These are phyloP conservation scores for Suillus occidentalis DNA, from an alignment of 768 basidiomycete species.

Conservation along the genomic window DNA sequence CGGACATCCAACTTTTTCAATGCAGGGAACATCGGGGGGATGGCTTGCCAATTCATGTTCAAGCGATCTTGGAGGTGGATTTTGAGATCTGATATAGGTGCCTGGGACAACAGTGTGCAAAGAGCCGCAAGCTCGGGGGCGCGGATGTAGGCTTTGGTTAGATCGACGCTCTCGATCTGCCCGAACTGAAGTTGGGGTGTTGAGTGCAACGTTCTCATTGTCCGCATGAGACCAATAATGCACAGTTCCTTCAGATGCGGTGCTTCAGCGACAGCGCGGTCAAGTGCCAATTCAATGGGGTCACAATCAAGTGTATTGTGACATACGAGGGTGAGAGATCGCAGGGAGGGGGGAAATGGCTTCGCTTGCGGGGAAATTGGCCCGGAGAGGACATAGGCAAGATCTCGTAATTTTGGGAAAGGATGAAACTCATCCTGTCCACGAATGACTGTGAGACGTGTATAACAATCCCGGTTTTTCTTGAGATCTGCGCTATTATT, in stretches of 20 bases:
- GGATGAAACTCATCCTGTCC: neutral
- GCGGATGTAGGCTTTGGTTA: conserved; percentile 1
- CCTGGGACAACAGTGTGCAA: neutral
- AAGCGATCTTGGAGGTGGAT: conserved; percentile 1
- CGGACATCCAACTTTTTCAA: conserved; percentile 5
- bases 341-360: conserved; percentile 8
- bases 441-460: conserved; percentile 5
- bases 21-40: conserved; percentile 4
- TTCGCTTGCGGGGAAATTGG: conserved; percentile 5
- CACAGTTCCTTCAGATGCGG: conserved; percentile 2
- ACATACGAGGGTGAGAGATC: conserved; percentile 7
- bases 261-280: neutral
- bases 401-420: conserved; percentile 8
- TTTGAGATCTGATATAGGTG: conserved; percentile 5
- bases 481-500: neutral
- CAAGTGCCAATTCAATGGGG: neutral
- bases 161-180: conserved; percentile 2
- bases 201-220: neutral
- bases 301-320: conserved; percentile 1
- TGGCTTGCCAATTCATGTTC: conserved; percentile 2
- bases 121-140: neutral
- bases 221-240: neutral
- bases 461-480: neutral
- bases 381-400: conserved; percentile 4
- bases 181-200: neutral